Base-by-base conservation (phyloP, 257 asterid species). In the Solanum chiquidenum region DNA sequence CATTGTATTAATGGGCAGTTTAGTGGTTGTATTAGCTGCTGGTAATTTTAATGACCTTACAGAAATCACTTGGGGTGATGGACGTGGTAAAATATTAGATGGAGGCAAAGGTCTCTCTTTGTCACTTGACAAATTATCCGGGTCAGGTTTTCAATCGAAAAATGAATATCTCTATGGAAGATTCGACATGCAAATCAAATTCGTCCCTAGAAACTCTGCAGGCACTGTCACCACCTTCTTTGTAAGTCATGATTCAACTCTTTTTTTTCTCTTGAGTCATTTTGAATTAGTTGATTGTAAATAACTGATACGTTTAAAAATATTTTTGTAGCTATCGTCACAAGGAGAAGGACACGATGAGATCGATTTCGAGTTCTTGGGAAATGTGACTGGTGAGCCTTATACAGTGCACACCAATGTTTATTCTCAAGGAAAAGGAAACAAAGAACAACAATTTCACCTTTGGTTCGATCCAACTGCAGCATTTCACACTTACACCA, bases 191-290 rank as follows among this genome's bases (percentile, higher is more conserved):
- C 93, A 95, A 88, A 87, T 95, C 86, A 95, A 94, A 88, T 95
- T 95, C 60, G 84, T 95, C 1, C 93, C 96, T 3, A 88, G 89
- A 3, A 90, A 95, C 87, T 95, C 98, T 1, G 98, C 97, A 23
- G 98, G 98, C 89, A 91, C 97, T 1, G 98, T 95, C 77, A 90
- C 98, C 0, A 93, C 98, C 0, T 94, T 94, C 66, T 95, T 80
- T 31, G 98, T 94, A 88, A 90, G 94, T 69, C 23, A 6, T 16
- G 3, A 4, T 52, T 46, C 12, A 3, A 37, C 4, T 13, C 3
- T 13, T 27, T 80, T 76, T 5, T 11, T 12, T 35, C 21, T 14
- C 8, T 0, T 3, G 7, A 68, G 1, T 12, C 11, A 4, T 68
- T 68, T 68, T 69, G 23, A 0, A 68, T 68, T 68, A 29, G 5